Evolutionary conservation across 2,329 filamentous ascomycete genomes (phyloP), one percentile per base, ranked within the genome.

Genomic region (Endocalyx cinctus): DNA sequence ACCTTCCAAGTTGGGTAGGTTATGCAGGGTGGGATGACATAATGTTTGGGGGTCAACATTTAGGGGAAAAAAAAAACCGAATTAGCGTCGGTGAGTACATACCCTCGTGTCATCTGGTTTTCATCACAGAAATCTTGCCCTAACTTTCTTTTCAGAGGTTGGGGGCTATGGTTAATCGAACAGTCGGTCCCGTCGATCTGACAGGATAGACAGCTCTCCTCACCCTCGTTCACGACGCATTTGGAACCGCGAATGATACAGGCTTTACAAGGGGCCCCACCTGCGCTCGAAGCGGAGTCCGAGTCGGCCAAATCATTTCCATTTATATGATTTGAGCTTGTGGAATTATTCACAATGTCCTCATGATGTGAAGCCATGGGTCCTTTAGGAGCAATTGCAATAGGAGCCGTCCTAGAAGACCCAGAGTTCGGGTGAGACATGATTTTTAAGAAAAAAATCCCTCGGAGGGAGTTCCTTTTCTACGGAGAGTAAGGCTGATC

Each of bases 141-240:
- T 43, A 86, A 64, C 67, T 89, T 90, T 56, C 87, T 75, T 68
- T 92, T 92, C 49, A 86, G 77, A 37, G 83, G 80, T 53, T 81
- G 79, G 16, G 85, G 85, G 58, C 83, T 87, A 46, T 82, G 79
- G 31, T 81, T 71, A 56, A 89, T 79, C 27, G 86, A 89, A 62
- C 86, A 92, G 47, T 87, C 81, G 54, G 85, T 77, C 51, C 81
- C 82, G 60, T 82, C 81, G 57, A 82, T 79, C 55, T 86, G 82
- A 62, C 87, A 94, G 43, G 86, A 71, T 42, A 87, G 74, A 60
- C 87, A 92, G 37, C 35, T 70, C 48, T 84, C 78, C 45, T 82
- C 82, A 57, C 90, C 84, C 54, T 87, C 82, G 46, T 63, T 66
- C 55, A 85, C 75, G 42, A 87, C 79, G 63, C 87, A 92, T 62